Evolutionary conservation across 2,329 filamentous ascomycete genomes (phyloP).

Genomic region (Epichloe elymi): DNA sequence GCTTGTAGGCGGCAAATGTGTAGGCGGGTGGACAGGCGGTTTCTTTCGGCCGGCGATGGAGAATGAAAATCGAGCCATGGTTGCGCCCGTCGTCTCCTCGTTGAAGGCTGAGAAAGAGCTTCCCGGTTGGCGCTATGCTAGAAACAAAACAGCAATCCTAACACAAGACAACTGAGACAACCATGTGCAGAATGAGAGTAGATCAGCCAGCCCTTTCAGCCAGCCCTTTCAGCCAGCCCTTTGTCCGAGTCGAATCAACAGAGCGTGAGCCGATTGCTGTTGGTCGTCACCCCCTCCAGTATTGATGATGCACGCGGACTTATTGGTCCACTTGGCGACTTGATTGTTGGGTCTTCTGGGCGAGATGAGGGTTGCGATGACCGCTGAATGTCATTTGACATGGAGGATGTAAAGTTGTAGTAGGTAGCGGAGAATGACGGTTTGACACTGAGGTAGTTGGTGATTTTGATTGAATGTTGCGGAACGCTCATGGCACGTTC

Average conservation of each 20-base stretch:
- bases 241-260: no score
- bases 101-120: not conserved
- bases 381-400: no score
- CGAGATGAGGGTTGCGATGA: no score
- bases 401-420: no score
- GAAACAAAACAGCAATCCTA: not conserved
- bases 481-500: no score
- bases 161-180: not conserved
- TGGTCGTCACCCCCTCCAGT: not conserved
- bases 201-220: not conserved
- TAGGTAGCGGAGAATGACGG: no score
- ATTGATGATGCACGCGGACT: not conserved
- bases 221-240: not conserved
- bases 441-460: no score
- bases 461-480: no score
- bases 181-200: not conserved
- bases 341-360: no score
- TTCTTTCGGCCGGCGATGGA: constrained; percentile 35
- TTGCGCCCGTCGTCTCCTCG: not conserved
- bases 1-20: constrained; percentile 26
- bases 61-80: constrained; percentile 35
- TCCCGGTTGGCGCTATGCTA: not conserved
- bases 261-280: not conserved
- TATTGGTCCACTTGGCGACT: not conserved
- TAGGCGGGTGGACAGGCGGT: constrained; percentile 16